Evolutionary conservation across 805 yeast species (phyloP), one percentile per base, ranked within the genome.

Genomic region (Candida awuae): DNA sequence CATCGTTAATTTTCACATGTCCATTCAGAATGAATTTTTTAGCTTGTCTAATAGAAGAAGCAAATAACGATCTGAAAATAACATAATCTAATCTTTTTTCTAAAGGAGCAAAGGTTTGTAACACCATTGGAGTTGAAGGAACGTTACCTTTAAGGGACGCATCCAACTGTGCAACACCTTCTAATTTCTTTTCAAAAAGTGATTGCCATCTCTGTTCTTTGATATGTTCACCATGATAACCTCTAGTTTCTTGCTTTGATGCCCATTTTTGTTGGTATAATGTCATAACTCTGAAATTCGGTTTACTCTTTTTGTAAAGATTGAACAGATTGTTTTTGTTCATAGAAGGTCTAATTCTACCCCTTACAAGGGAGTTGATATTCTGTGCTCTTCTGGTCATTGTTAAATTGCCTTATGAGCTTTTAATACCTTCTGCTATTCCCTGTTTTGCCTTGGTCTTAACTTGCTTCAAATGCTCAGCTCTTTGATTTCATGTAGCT

Each of bases 141-240:
- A 65, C 65, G 23, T 70, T 66, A 51, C 84, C 84, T 49, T 75
- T 75, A 49, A 80, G 66, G 2, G 88, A 79, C 8, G 90, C 84
- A 61, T 85, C 94, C 56, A 86, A 70, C 54, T 86, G 95, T 8
- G 94, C 92, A 29, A 86, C 95, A 21, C 94, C 84, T 43, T 82
- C 79, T 49, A 87, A 67, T 43, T 80, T 77, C 18, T 77, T 73
- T 38, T 77, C 66, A 64, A 90, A 88, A 35, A 72, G 60, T 8
- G 76, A 63, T 55, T 82, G 81, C 80, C 87, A 84, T 56, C 88
- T 76, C 15, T 75, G 66, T 59, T 92, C 98, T 1, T 90, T 83
- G 40, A 90, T 60, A 58, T 82, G 85, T 55, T 92, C 97, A 51
- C 98, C 98, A 59, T 90, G 98, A 60, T 90, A 90, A 1, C 90